phyloP scores from a whole-genome alignment of 2,329 filamentous ascomycete species.

The Hypoxylon sp. region DNA sequence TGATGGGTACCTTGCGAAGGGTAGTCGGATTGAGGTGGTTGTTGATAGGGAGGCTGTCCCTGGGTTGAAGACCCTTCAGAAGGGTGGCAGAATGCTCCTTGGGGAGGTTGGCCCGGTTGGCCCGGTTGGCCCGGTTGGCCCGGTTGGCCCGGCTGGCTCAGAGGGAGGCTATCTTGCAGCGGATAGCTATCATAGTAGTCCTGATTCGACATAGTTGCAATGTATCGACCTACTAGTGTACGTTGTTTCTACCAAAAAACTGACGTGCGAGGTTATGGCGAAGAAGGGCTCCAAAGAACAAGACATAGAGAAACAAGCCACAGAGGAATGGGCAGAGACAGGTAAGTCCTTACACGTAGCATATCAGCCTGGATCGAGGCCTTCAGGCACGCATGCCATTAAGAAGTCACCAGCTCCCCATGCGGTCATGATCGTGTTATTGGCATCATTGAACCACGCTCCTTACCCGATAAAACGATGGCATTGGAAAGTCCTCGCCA shows the following conservation, averaged over 20 bases:
- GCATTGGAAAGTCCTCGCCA: slow-evolving; percentile 21
- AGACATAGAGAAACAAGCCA: neutral
- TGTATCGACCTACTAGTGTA: neutral
- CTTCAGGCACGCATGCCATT: slow-evolving; percentile 3
- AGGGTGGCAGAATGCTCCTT: slow-evolving; percentile 19
- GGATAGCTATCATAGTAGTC: slow-evolving; percentile 28
- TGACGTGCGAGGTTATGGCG: neutral
- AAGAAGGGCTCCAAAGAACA: neutral
- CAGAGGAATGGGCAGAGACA: no score
- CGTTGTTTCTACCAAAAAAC: neutral
- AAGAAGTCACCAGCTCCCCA: neutral
- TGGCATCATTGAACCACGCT: slow-evolving; percentile 25
- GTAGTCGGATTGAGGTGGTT: slow-evolving; percentile 20
- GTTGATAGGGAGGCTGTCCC: slow-evolving; percentile 24
- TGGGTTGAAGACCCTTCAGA: slow-evolving; percentile 16
- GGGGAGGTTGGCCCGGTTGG: slow-evolving; percentile 23
- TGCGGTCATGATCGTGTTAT: slow-evolving; percentile 12
- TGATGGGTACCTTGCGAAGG: neutral
- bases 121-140: slow-evolving; percentile 22
- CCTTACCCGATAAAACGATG: slow-evolving; percentile 20
- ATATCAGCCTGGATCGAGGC: slow-evolving; percentile 5
- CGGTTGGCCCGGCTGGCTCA: slow-evolving; percentile 14
- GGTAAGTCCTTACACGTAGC: neutral
- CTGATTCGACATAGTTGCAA: slow-evolving; percentile 15
- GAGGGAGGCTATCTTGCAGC: slow-evolving; percentile 14